A percentile compares a stretch with the other conserved stretches of the same genome.
Evolutionary conservation across 2,329 filamentous ascomycete genomes (phyloP).

Genomic region (Scopulariopsis brevicaulis): DNA sequence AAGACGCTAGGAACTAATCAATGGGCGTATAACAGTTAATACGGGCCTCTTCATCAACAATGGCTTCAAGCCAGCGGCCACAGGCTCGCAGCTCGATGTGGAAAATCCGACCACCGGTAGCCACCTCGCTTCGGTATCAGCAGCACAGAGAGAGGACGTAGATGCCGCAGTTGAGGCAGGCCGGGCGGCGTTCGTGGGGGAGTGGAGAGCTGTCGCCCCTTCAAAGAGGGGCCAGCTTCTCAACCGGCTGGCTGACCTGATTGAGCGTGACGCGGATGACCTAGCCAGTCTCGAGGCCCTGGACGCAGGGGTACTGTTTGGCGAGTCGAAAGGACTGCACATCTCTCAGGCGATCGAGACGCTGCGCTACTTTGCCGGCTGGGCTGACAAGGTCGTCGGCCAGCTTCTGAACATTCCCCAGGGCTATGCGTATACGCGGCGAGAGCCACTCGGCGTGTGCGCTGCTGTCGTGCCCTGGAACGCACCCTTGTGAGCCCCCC

Average conservation of each 20-base stretch:
- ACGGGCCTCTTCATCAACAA: slow-evolving; percentile 70
- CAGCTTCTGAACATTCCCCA: slow-evolving; percentile 49
- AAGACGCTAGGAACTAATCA: no score
- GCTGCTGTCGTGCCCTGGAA: slow-evolving; percentile 50
- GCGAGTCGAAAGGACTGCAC: slow-evolving; percentile 42
- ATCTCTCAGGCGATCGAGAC: slow-evolving; percentile 27
- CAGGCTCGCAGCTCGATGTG: slow-evolving; percentile 47
- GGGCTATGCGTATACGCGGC: slow-evolving; percentile 57
- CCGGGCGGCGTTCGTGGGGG: neutral
- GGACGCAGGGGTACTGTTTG: slow-evolving; percentile 10
- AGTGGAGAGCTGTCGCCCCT: neutral
- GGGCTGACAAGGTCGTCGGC: slow-evolving; percentile 58
- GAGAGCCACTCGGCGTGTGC: slow-evolving; percentile 58
- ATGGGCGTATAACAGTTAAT: slow-evolving; percentile 1
- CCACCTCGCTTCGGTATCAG: slow-evolving; percentile 14
- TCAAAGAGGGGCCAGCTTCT: slow-evolving; percentile 4
- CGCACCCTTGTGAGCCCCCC: slow-evolving; percentile 35
- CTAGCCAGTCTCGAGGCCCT: slow-evolving; percentile 1
- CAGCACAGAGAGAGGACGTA: slow-evolving; percentile 16
- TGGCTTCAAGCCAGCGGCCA: slow-evolving; percentile 54
- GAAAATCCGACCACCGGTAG: slow-evolving; percentile 26
- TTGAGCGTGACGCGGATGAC: neutral
- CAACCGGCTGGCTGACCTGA: neutral
- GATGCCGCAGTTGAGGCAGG: slow-evolving; percentile 18
- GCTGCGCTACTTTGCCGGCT: slow-evolving; percentile 57